A percentile compares a stretch with the other conserved stretches of the same genome.
Conservation (phyloP, 306 rosid species). For the Quercus parvula region DNA sequence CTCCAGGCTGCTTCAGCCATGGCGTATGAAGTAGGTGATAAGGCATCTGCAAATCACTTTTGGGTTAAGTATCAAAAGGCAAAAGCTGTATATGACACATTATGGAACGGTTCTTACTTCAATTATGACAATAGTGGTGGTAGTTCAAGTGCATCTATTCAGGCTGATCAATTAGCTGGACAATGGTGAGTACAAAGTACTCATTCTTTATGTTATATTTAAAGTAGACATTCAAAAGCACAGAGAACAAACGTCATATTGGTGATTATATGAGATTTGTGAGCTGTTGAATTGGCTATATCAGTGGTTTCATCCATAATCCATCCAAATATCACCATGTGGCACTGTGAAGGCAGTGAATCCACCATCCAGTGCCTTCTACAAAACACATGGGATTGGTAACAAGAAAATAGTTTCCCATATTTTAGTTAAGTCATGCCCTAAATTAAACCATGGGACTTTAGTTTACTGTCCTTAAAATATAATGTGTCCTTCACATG, state of each 20-base stretch:
- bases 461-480: no score
- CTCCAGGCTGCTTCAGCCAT: conserved; percentile 90
- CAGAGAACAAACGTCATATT: not conserved
- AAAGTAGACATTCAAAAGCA: not conserved
- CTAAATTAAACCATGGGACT: no score
- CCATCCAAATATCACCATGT: not conserved
- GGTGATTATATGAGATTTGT: not conserved
- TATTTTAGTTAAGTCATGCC: not conserved
- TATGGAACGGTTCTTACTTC: conserved; percentile 98
- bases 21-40: conserved; percentile 76
- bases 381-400: not conserved
- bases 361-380: not conserved
- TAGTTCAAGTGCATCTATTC: conserved; percentile 72
- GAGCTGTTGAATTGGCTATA: not conserved
- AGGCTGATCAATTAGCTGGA: conserved; percentile 98
- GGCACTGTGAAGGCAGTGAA: not conserved
- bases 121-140: conserved; percentile 77
- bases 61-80: conserved; percentile 80
- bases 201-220: conserved; percentile 15
- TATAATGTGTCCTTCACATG: no score
- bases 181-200: conserved; percentile 47
- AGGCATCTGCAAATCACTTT: conserved; percentile 68
- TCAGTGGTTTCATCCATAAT: not conserved
- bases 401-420: not conserved
- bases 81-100: conserved; percentile 60